Evolutionary conservation across 2,329 filamentous ascomycete species (phyloP).

Genomic region (Aspergillus niger): DNA sequence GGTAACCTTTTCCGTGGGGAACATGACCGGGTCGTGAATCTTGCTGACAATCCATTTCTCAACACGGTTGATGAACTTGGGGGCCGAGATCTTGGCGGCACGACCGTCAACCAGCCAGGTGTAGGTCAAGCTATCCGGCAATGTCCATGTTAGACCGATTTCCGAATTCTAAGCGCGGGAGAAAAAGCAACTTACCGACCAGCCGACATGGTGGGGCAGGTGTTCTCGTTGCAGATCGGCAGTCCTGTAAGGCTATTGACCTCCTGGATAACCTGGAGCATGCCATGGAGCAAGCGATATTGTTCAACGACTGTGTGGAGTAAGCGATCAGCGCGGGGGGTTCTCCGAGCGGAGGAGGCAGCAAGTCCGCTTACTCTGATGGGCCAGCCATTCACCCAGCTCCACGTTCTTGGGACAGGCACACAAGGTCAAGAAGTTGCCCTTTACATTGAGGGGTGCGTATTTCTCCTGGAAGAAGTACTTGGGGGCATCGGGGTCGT

Average conservation of each 20-base stretch:
- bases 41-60: conserved; percentile 98
- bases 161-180: background rate
- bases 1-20: conserved; percentile 79
- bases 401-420: conserved; percentile 92
- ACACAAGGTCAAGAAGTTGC: conserved; percentile 95
- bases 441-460: conserved; percentile 87
- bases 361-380: conserved; percentile 69
- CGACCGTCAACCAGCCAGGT: conserved; percentile 91
- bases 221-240: conserved; percentile 79
- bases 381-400: conserved; percentile 91
- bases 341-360: background rate
- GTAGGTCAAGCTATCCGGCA: conserved; percentile 73
- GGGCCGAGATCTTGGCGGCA: conserved; percentile 87
- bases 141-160: conserved; percentile 19
- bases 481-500: conserved; percentile 48
- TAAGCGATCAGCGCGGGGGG: background rate
- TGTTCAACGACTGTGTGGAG: conserved; percentile 76
- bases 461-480: conserved; percentile 56
- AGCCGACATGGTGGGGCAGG: conserved; percentile 91
- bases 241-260: conserved; percentile 73
- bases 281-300: conserved; percentile 83
- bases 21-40: conserved; percentile 84
- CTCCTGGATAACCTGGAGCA: conserved; percentile 85
- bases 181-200: conserved; percentile 68
- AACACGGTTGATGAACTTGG: conserved; percentile 92